Base-by-base conservation (phyloP, 345 rosid species). In the Euphorbia peplus region DNA sequence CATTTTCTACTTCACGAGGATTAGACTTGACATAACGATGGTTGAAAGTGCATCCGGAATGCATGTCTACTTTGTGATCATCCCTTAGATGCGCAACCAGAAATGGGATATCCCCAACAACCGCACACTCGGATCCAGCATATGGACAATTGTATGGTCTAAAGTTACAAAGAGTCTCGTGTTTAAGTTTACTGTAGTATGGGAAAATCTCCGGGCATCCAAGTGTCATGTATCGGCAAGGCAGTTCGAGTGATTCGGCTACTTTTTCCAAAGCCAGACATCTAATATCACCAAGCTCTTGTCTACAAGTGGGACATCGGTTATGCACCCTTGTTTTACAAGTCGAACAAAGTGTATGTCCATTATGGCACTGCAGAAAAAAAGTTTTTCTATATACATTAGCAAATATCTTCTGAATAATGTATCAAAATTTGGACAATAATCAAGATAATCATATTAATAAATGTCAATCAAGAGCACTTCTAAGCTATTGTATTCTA, bases 1-100 rank as follows among this genome's bases (percentile, higher is more conserved):
- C 98, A 37, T 93, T 93, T 81, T 93, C 97, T 58, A 93, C 98
- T 87, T 93, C 97, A 51, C 93, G 95, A 30, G 98, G 98, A 84
- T 93, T 93, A 66, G 97, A 93, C 73, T 91, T 93, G 72, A 93
- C 97, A 73, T 93, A 93, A 14, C 96, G 98, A 81, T 91, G 97
- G 82, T 93, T 93, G 79, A 93, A 89, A 71, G 98, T 87, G 78
- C 92, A 89, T 5, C 97, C 98, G 44, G 96, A 86, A 77, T 91
- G 97, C 97, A 93, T 93, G 80, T 93, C 98, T 64, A 93, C 97
- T 68, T 93, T 93, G 82, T 93, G 98, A 64, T 90, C 97, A 73
- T 93, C 97, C 75, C 96, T 83, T 74, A 93, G 76, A 78, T 93
- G 97, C 78, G 95, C 71, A 76, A 93, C 96, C 54, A 93, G 85